Base-by-base conservation (phyloP, 306 rosid genomes). In the Abrus precatorius region DNA sequence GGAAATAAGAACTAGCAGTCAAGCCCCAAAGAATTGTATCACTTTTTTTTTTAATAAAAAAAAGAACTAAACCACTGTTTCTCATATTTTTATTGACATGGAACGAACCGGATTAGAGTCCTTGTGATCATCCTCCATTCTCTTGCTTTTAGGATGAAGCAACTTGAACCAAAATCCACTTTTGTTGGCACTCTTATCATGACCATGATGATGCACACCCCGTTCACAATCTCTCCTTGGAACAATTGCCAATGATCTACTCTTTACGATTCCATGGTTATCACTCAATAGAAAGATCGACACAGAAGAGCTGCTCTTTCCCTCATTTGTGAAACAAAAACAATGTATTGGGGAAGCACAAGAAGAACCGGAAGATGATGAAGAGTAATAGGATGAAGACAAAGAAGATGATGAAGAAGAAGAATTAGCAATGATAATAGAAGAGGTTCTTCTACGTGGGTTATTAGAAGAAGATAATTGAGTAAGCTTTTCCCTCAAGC, bases 401-500 rank as follows among this genome's bases (percentile, higher is more conserved):
- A 89, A 86, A 32, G 84, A 80, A 41, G 30, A 7, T 56, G 84
- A 71, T 30, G 91, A 75, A 6, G 92, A 75, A 0, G 87, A 79
- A 32, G 84, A 62, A 67, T 76, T 75, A 32, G 48, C 3, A 5
- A 10, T 11, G 44, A 41, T 65, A 29, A 34, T 47, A 78, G 36
- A 2, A 11, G 76, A 13, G 9, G 79, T 66, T 34, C 45, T 44
- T 45, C 0, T 38, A 45, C 80, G 84, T 27, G 84, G 67, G 8
- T 9, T 20, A 47, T 9, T 20, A 47, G 88, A 80, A 49, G 72
- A 5, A 33, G 82, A 11, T 14, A 88, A 38, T 9, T 78, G 84
- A 6, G 78, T 7, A 28, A 94, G 94, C 20, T 74, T 92, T 43
- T 94, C 88, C 1, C 11, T 73, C 74, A 94, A 85, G 33, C 98